Percentiles rank a stretch among this genome's conserved stretches.
Evolutionary conservation across 2,329 filamentous ascomycete species (phyloP).

Genomic region (Ascosphaera aggregata): DNA sequence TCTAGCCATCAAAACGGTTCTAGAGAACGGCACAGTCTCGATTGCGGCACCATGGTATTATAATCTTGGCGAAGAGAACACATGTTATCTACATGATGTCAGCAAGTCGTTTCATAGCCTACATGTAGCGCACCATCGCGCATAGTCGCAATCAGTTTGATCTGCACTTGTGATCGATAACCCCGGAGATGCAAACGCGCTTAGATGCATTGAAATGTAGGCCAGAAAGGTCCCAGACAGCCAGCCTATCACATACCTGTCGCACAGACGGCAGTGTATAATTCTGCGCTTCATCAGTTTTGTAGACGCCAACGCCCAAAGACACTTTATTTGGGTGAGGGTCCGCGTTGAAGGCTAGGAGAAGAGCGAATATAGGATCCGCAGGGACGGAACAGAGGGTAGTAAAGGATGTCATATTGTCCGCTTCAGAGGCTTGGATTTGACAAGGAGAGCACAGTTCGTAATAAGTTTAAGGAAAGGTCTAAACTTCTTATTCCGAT

Average conservation of each 20-base stretch:
- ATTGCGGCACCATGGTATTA: no score
- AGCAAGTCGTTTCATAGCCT: slow-evolving; percentile 67
- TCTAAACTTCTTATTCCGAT: no score
- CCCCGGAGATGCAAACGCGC: slow-evolving; percentile 5
- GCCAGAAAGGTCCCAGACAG: no score
- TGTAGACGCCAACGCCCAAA: slow-evolving; percentile 19
- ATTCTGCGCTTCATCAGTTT: slow-evolving; percentile 14
- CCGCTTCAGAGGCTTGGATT: neutral
- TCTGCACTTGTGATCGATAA: neutral
- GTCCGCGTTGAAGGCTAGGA: slow-evolving; percentile 9
- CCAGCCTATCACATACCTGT: slow-evolving; percentile 7
- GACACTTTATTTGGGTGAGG: slow-evolving; percentile 15
- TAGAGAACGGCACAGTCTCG: no score
- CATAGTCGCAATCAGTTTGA: neutral
- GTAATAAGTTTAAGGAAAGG: no score
- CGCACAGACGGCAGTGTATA: slow-evolving; percentile 17
- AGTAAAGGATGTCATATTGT: neutral
- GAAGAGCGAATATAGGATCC: slow-evolving; percentile 9
- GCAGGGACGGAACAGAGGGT: slow-evolving; percentile 4
- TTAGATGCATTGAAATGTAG: no score
- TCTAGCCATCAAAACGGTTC: no score
- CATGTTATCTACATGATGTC: no score
- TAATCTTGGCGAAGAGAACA: no score
- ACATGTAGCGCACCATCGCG: slow-evolving; percentile 1
- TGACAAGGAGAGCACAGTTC: no score